These are phyloP conservation scores for Metarhizium brunneum DNA, from an alignment of 2,329 filamentous ascomycete genomes.

Conservation along the genomic window DNA sequence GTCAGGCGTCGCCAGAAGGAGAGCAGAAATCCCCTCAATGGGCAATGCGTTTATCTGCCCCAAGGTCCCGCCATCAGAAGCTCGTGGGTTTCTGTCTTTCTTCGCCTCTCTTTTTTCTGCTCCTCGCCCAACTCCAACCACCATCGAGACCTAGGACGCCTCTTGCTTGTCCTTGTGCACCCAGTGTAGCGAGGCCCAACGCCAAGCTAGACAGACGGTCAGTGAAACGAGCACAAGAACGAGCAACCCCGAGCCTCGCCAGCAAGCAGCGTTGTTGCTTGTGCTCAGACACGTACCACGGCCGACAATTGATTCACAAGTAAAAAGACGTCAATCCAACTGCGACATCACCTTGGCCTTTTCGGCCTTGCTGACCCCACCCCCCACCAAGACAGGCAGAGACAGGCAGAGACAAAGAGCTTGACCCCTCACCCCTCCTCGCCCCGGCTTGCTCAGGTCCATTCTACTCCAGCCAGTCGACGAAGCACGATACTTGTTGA, in stretches of 20 bases:
- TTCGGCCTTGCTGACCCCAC: not conserved
- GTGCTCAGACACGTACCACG: not conserved
- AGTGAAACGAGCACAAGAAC: too few species aligned
- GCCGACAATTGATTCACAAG: not conserved
- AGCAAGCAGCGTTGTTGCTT: not conserved
- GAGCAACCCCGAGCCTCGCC: too few species aligned
- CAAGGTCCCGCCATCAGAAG: not conserved
- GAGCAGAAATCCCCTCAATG: not conserved
- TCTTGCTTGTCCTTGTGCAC: not conserved
- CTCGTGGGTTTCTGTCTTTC: too few species aligned
- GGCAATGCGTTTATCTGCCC: too few species aligned
- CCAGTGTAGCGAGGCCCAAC: not conserved
- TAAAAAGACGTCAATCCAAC: not conserved
- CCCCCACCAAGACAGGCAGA: not conserved
- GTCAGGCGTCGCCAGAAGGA: not conserved
- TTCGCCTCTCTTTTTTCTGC: too few species aligned
- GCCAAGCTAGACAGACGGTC: too few species aligned
- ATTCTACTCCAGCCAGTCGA: not conserved
- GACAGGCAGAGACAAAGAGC: not conserved
- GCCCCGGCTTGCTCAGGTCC: not conserved
- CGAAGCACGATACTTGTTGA: not conserved
- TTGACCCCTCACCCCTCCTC: not conserved
- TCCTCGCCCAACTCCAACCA: not conserved
- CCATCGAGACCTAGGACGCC: not conserved
- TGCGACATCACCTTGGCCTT: not conserved